A percentile compares a stretch with the other conserved stretches of the same genome.
Evolutionary conservation across 2,329 filamentous ascomycete species (phyloP).

Genomic region (Curvularia sp.): DNA sequence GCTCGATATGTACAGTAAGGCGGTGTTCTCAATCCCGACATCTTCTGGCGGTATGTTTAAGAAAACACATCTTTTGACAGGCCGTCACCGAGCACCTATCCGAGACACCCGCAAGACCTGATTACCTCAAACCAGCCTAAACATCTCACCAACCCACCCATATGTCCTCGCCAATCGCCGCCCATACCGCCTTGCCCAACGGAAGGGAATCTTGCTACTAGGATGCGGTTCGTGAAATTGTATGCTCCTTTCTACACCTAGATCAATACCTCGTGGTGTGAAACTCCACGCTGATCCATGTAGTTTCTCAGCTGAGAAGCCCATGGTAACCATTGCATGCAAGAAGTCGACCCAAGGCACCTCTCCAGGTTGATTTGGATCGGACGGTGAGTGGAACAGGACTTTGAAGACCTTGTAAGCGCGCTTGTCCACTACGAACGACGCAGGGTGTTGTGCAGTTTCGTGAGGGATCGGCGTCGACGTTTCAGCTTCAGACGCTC

Average conservation of each 20-base stretch:
- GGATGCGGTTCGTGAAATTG: slow-evolving; percentile 68
- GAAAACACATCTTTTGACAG: background rate
- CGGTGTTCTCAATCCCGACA: background rate
- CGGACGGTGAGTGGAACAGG: slow-evolving; percentile 51
- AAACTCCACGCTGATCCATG: slow-evolving; percentile 70
- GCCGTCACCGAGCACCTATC: background rate
- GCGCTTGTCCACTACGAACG: slow-evolving; percentile 35
- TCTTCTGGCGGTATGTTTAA: background rate
- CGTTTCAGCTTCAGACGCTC: background rate
- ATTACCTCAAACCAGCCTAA: slow-evolving; percentile 7
- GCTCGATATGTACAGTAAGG: background rate
- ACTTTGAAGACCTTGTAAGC: slow-evolving; percentile 54
- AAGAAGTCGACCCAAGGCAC: slow-evolving; percentile 63
- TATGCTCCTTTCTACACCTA: slow-evolving; percentile 30
- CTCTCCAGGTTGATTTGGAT: slow-evolving; percentile 56
- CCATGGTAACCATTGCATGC: slow-evolving; percentile 59
- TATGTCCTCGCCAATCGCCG: slow-evolving; percentile 60
- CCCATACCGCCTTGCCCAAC: slow-evolving; percentile 57
- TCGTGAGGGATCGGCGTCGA: slow-evolving; percentile 4
- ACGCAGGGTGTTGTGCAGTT: slow-evolving; percentile 21
- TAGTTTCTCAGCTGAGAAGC: slow-evolving; percentile 64
- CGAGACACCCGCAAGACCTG: background rate
- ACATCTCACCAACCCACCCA: slow-evolving; percentile 53
- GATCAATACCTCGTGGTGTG: slow-evolving; percentile 52
- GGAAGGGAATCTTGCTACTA: slow-evolving; percentile 59